phyloP scores from a whole-genome alignment of 768 basidiomycete genomes.

The Multifurca ochricompacta region DNA sequence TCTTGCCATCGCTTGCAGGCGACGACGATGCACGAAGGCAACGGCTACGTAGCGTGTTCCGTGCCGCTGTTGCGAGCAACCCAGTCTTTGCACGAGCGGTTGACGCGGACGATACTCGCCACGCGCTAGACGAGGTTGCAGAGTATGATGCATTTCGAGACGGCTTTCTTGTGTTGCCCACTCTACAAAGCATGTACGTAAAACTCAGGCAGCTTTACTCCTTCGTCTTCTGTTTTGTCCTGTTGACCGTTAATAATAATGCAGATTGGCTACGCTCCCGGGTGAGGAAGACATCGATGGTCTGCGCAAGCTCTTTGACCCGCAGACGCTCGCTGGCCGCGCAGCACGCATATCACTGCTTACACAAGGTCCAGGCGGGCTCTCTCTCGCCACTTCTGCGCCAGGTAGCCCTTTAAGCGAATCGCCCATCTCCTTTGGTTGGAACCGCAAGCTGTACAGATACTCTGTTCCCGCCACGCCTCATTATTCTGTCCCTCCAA shows the following conservation, averaged over 20 bases:
- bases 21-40: conserved; percentile 17
- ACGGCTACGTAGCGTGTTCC: conserved; percentile 24
- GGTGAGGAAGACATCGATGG: conserved; percentile 30
- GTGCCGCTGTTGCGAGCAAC: conserved; percentile 20
- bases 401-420: conserved; percentile 20
- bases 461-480: conserved; percentile 17
- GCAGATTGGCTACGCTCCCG: conserved; percentile 29
- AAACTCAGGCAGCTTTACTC: too few relatives aligned
- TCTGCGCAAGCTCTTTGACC: conserved; percentile 27
- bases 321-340: conserved; percentile 25
- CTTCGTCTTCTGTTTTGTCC: too few relatives aligned
- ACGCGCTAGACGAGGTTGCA: conserved; percentile 29
- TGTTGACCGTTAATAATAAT: neutral
- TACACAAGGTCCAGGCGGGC: conserved; percentile 25
- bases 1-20: conserved; percentile 23
- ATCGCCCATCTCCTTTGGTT: conserved; percentile 13
- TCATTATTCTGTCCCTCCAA: conserved; percentile 17
- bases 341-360: conserved; percentile 25
- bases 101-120: conserved; percentile 27
- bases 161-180: conserved; percentile 30
- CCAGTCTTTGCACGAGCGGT: conserved; percentile 26
- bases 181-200: conserved; percentile 31
- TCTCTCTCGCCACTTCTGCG: conserved; percentile 26
- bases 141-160: conserved; percentile 30
- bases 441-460: conserved; percentile 15